Base-by-base conservation (phyloP, 257 asterid genomes). In the Gentiana macrophylla region DNA sequence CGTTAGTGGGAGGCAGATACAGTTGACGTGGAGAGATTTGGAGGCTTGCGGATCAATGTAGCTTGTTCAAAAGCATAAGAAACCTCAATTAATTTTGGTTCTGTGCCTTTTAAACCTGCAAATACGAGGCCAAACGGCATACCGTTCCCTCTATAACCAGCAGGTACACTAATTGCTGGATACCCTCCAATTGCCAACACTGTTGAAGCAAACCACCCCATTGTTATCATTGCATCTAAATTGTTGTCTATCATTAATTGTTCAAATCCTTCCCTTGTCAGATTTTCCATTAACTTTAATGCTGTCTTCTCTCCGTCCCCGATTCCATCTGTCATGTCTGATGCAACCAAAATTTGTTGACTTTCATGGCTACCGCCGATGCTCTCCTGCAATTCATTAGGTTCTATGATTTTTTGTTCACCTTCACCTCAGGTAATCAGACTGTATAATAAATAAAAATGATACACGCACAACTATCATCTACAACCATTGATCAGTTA, bases 31-130 rank as follows among this genome's bases (percentile, higher is more conserved):
- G 68, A 50, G 57, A 75, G 5, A 41, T 3, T 5, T 59, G 94
- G 95, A 32, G 83, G 84, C 70, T 63, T 76, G 46, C 89, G 70
- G 58, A 70, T 46, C 59, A 50, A 52, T 13, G 89, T 86, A 55
- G 86, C 86, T 77, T 79, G 89, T 60, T 86, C 86, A 51, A 78
- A 83, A 41, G 82, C 86, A 54, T 74, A 80, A 32, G 85, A 79
- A 63, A 77, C 59, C 67, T 86, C 85, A 3, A 86, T 83, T 51
- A 86, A 63, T 15, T 13, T 65, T 58, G 83, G 83, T 35, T 86
- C 91, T 13, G 70, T n/a, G 4, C 94, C 91, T 63, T 66, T 81
- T 11, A 83, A 51, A 13, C 94, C 94, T 12, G 91, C 86, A 38
- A 86, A 83, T 49, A 70, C 68, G 6, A 83, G 63, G 1, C 95